Base-by-base conservation (phyloP, 768 basidiomycete species). In the Suillus weaverae region DNA sequence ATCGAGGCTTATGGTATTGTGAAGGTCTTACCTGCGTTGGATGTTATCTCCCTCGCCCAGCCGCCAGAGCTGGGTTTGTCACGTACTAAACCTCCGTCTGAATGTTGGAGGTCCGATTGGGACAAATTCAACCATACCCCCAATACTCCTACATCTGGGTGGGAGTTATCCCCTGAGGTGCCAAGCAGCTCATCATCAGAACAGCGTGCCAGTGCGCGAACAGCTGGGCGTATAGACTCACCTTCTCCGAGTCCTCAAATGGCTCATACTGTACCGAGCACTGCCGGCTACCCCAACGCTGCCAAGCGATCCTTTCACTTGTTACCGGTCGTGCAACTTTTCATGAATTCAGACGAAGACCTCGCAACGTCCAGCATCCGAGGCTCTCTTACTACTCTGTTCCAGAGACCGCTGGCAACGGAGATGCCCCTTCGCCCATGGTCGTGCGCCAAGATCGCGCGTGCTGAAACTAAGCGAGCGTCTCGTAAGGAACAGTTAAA, bases 361-460 rank as follows among this genome's bases (percentile, higher is more conserved):
- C 18, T 16, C 30, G 18, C 57, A 30, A 43, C 57, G 18, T 59
- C 39, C 39, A 43, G 41, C 39, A 43, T 41, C 18, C 39, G 39
- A 32, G 39, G 57, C 11, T 59, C 57, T 41, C 39, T 41, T 41
- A 41, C 57, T 20, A 20, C 26, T 41, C 10, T 59, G 10, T 20
- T 20, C 38, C 38, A 59, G 35, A 20, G 30, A 59, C 41, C 57
- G 18, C 57, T 41, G 5, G 11, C 57, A 30, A 20, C 18, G 18
- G 57, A 32, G 18, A 26, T 2, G 26, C 26, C 57, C 5, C 39
- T 59, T 41, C 57, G 5, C 38, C 33, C 74, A 36, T 75, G 74
- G 74, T 74, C 74, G 39, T 75, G 74, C 68, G 74, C 74, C 38
- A 75, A 77, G 57, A 75, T 75, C 14, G 68, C 74, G 0, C 74